Base-by-base conservation (phyloP, 2,329 filamentous ascomycete species). In the Hirsutella thompsonii region DNA sequence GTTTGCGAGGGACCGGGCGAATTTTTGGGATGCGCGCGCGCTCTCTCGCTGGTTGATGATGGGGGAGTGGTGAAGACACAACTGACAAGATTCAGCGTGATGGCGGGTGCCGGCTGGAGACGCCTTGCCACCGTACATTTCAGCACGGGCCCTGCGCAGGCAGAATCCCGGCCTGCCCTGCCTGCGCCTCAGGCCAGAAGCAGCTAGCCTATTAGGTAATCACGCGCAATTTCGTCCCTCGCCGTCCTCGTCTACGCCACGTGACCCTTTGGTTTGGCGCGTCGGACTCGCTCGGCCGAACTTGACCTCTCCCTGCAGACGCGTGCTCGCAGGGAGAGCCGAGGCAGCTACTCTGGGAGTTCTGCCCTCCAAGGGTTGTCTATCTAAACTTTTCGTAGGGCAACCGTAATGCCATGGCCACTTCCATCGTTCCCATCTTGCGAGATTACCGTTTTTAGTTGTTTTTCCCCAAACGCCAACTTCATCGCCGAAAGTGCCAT, bases 21-120 rank as follows among this genome's bases (percentile, higher is more conserved):
- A 73, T 72, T 69, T 72, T 72, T 73, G 69, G 54, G 70, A 75
- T 76, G 71, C 71, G 72, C 70, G 71, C 68, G 59, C 44, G 43
- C 48, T 49, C 43, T 45, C 64, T 69, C 61, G 62, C 64, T 63
- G 54, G 54, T 61, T 63, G 61, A 66, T 66, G 63, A 68, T 66
- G 63, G 61, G 63, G 61, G 66, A 68, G 60, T 67, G 65, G 67
- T 68, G 66, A 69, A 66, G 64, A 66, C 64, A 67, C 64, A 65
- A 61, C 58, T 53, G 62, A 62, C 63, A 67, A 67, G 64, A 66
- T 68, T 64, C 61, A 59, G 61, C 61, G 63, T 65, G 63, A 66
- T 61, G 62, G 63, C 58, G 61, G 59, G 63, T 67, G 64, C 64
- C 49, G 63, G 59, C 53, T 49, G 52, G 53, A 51, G 56, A 51